Conservation (phyloP, 805 yeast species). For the Candida incommunis region DNA sequence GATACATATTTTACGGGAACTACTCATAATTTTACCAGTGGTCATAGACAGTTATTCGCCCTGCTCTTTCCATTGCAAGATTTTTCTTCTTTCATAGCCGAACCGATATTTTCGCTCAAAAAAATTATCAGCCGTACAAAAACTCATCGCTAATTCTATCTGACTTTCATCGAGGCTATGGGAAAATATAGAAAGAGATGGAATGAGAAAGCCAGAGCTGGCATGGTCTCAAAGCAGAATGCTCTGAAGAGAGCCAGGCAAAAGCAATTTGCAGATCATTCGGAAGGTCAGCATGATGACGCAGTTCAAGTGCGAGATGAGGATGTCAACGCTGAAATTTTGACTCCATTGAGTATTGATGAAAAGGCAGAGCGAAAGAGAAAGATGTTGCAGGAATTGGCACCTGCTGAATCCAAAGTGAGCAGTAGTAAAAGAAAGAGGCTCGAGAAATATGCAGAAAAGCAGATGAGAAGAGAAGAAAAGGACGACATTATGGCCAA, state of each 20-base stretch:
- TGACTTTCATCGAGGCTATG: slow-evolving; percentile 38
- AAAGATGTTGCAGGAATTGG: slow-evolving; percentile 11
- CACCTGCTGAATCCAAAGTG: slow-evolving; percentile 52
- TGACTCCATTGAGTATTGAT: slow-evolving; percentile 47
- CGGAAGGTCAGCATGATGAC: slow-evolving; percentile 6
- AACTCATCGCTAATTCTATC: background rate
- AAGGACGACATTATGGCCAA: slow-evolving; percentile 64
- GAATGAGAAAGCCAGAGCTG: slow-evolving; percentile 76
- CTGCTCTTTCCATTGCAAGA: no score
- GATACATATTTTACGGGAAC: no score
- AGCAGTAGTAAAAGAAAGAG: slow-evolving; percentile 61
- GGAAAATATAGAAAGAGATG: slow-evolving; percentile 70
- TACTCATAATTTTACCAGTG: no score
- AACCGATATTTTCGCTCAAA: no score
- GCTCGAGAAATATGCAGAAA: slow-evolving; percentile 67
- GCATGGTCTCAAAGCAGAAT: slow-evolving; percentile 68
- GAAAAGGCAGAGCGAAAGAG: slow-evolving; percentile 56
- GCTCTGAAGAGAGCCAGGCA: slow-evolving; percentile 54
- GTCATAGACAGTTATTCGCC: no score
- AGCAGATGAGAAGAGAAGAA: slow-evolving; percentile 34
- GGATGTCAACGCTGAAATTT: slow-evolving; percentile 46
- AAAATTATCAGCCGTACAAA: background rate
- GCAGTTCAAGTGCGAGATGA: slow-evolving; percentile 11
- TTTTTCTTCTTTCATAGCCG: no score
- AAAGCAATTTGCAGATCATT: slow-evolving; percentile 38